Base-by-base conservation (phyloP, 164 flowering plant genomes). In the Chimonanthus praecox region DNA sequence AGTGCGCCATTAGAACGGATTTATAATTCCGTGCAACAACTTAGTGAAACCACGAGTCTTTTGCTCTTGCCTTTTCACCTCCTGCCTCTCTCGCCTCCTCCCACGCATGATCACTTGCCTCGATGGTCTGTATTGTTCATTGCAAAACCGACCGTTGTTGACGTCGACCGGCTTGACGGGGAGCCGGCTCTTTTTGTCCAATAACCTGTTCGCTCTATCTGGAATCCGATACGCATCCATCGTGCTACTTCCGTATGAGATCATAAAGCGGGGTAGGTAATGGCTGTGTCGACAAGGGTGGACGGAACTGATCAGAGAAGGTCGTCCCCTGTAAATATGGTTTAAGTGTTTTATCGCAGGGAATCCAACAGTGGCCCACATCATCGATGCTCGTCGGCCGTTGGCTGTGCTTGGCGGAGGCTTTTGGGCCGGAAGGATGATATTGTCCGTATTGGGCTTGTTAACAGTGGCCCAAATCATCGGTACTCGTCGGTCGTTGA, bases 241-340 rank as follows among this genome's bases (percentile, higher is more conserved):
- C 33, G 33, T 33, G 2, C 33, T 33, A 33, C 45, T 20, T n/a
- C 60, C 33, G 33, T 33, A 33, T 33, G 33, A 33, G 33, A 33
- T 33, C 33, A 33, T 33, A 33, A 33, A 33, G 33, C 33, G 33
- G 33, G 33, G 33, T 33, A 3, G 65, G 65, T 33, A 33, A 8
- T 15, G 72, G 50, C 74, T 71, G 47, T 72, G 82, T 47, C 77
- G 75, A 74, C 83, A 74, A 10, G 67, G 82, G 72, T 33, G 80
- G 7, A 72, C 77, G 71, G 74, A 75, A 49, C 85, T 82, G 78
- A 72, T 72, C 45, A 68, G 49, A 70, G 76, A 68, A n/a, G 77
- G 82, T 3, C 71, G 78, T 6, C 54, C 54, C 10, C 9, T 58
- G 48, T 58, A 64, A 49, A 68, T 21, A 49, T 69, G 76, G 78